phyloP scores from a whole-genome alignment of 2,329 filamentous ascomycete genomes.

The Plenodomus lindquistii region DNA sequence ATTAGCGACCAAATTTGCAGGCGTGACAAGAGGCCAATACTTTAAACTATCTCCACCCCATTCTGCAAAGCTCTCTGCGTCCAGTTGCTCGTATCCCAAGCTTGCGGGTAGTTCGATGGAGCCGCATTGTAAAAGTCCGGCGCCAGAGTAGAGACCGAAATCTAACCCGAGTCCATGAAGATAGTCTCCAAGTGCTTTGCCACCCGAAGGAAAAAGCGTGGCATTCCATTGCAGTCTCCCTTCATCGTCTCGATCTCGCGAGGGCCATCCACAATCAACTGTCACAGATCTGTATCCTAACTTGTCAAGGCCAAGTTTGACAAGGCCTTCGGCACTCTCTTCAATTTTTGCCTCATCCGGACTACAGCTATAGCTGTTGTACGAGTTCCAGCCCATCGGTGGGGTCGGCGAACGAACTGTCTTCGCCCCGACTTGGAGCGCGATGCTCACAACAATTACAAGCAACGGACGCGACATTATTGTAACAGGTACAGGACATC shows the following conservation, averaged over 20 bases:
- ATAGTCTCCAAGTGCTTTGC: slow-evolving; percentile 54
- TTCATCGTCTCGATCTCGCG: slow-evolving; percentile 45
- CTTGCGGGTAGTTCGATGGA: slow-evolving; percentile 52
- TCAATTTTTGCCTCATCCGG: slow-evolving; percentile 55
- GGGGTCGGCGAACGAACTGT: slow-evolving; percentile 27
- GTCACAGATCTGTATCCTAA: slow-evolving; percentile 62
- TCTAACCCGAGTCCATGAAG: slow-evolving; percentile 55
- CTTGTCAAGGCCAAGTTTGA: slow-evolving; percentile 55
- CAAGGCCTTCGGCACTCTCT: slow-evolving; percentile 57
- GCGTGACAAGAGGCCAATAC: slow-evolving; percentile 35
- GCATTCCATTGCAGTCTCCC: slow-evolving; percentile 57
- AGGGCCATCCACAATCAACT: slow-evolving; percentile 63
- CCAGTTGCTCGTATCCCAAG: slow-evolving; percentile 58
- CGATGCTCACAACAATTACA: slow-evolving; percentile 7
- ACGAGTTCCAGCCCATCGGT: slow-evolving; percentile 60
- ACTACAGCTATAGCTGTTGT: slow-evolving; percentile 59
- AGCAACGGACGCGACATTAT: slow-evolving; percentile 1
- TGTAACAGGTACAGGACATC: not conserved
- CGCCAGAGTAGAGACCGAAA: slow-evolving; percentile 59
- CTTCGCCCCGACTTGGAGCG: slow-evolving; percentile 14
- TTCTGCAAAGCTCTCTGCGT: slow-evolving; percentile 60
- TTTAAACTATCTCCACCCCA: slow-evolving; percentile 52
- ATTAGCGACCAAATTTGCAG: slow-evolving; percentile 44
- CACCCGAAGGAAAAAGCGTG: slow-evolving; percentile 55
- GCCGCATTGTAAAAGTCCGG: slow-evolving; percentile 43